phyloP scores from a whole-genome alignment of 768 basidiomycete genomes.

The Agaricus sinodeliciosus region DNA sequence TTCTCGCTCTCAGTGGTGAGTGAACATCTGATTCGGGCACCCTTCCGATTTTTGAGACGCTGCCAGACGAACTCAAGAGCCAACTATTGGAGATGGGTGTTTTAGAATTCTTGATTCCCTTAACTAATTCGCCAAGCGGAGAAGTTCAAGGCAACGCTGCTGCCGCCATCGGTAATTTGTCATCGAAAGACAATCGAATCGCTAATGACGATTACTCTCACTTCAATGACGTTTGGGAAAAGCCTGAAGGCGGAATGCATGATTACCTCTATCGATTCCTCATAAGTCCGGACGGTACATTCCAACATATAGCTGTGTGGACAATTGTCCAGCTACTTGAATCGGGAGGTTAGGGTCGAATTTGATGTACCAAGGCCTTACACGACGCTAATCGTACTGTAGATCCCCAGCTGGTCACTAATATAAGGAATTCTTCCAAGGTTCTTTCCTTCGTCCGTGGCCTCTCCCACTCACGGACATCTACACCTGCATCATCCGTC shows the following conservation, averaged over 20 bases:
- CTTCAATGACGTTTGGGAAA: conserved; percentile 97
- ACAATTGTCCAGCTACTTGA: conserved; percentile 97
- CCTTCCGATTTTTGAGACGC: conserved; percentile 1
- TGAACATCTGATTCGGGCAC: background rate
- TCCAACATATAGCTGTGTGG: conserved; percentile 99
- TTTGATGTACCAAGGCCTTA: background rate
- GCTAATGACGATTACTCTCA: conserved; percentile 81
- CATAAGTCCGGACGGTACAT: conserved; percentile 89
- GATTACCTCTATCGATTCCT: conserved; percentile 92
- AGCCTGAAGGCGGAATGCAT: conserved; percentile 96
- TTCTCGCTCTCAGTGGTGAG: conserved; percentile 90
- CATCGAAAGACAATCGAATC: conserved; percentile 73
- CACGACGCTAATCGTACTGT: background rate
- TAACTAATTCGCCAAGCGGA: conserved; percentile 93
- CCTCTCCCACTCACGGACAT: conserved; percentile 66
- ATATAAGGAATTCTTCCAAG: conserved; percentile 78
- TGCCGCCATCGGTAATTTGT: conserved; percentile 94
- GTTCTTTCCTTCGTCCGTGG: conserved; percentile 84
- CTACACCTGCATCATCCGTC: conserved; percentile 66
- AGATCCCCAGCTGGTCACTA: conserved; percentile 88
- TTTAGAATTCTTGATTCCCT: conserved; percentile 92
- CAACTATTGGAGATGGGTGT: conserved; percentile 98
- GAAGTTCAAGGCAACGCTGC: conserved; percentile 99
- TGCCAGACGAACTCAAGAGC: conserved; percentile 89
- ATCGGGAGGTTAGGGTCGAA: conserved; percentile 63